Evolutionary conservation across 2,329 filamentous ascomycete species (phyloP), one percentile per base, ranked within the genome.

Genomic region (Claviceps spartinae): DNA sequence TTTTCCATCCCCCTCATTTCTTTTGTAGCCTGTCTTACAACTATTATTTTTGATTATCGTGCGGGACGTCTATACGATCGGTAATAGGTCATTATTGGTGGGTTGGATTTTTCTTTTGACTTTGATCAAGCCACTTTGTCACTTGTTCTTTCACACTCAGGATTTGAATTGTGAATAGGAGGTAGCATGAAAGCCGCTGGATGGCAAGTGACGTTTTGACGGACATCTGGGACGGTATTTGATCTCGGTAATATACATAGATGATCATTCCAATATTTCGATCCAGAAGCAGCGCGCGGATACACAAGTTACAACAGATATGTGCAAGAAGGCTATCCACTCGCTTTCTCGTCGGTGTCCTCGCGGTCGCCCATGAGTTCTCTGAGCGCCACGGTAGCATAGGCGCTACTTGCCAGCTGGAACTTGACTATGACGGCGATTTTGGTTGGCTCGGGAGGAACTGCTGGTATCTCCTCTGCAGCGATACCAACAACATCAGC

Each of bases 331-430:
- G 4, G 4, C 18, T 6, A 36, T 36, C 44, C 34, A 40, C 6
- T 40, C 34, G 24, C 42, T 4, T 45, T 45, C 36, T 43, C 20
- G 56, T 54, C 41, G 9, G 58, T 58, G 49, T 67, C 63, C 7
- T 62, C 62, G 16, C 63, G 58, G 24, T 71, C 67, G n/a, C 71
- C 70, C 74, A 88, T 89, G 55, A 94, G 67, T 68, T 94, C 88
- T 50, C 88, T 72, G 57, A 94, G 65, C 13, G 86, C 85, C 74
- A 94, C 87, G 0, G 88, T 94, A 0, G 88, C 88, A 69, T 94
- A 94, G 62, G 88, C 85, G 62, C 86, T 89, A 48, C 82, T 81
- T 1, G 81, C 85, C 30, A 94, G 74, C 63, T 88, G 83, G 67
- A 94, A 78, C 63, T 82, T 88, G 59, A 93, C 65, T 0, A 88